Evolutionary conservation across 805 yeast genomes (phyloP).

Genomic region (Tetrapisispora pingtungensis): DNA sequence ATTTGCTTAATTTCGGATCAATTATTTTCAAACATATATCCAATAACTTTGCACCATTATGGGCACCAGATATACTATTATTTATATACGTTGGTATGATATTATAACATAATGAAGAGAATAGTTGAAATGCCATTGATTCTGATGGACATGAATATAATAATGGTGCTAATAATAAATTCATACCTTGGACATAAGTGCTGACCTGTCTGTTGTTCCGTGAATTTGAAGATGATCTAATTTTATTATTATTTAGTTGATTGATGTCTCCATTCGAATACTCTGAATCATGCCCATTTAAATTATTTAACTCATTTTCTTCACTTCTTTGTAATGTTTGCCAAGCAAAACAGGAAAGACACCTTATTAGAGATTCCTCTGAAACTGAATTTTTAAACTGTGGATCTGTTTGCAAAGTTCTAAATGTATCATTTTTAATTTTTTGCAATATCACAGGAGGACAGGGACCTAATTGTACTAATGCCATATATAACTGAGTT

Average conservation of each 20-base stretch:
- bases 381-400: slow-evolving; percentile 53
- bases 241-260: not conserved
- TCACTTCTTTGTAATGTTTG: slow-evolving; percentile 19
- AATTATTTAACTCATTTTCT: slow-evolving; percentile 5
- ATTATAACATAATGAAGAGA: slow-evolving; percentile 48
- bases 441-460: slow-evolving; percentile 44
- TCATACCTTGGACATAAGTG: slow-evolving; percentile 83
- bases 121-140: slow-evolving; percentile 72
- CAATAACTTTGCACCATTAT: slow-evolving; percentile 62
- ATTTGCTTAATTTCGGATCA: slow-evolving; percentile 61
- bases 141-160: slow-evolving; percentile 68
- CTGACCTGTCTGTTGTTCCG: slow-evolving; percentile 3
- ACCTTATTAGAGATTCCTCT: slow-evolving; percentile 58
- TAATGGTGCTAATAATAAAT: slow-evolving; percentile 76
- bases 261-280: not conserved
- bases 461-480: slow-evolving; percentile 49
- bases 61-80: slow-evolving; percentile 71
- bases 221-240: not conserved
- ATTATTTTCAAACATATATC: slow-evolving; percentile 61
- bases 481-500: slow-evolving; percentile 43
- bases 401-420: slow-evolving; percentile 71
- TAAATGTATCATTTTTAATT: slow-evolving; percentile 74
- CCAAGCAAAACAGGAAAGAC: slow-evolving; percentile 65
- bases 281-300: not conserved
- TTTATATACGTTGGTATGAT: slow-evolving; percentile 72